phyloP scores from a whole-genome alignment of 371 early-diverging fungal genomes.

The Blakeslea trispora region DNA sequence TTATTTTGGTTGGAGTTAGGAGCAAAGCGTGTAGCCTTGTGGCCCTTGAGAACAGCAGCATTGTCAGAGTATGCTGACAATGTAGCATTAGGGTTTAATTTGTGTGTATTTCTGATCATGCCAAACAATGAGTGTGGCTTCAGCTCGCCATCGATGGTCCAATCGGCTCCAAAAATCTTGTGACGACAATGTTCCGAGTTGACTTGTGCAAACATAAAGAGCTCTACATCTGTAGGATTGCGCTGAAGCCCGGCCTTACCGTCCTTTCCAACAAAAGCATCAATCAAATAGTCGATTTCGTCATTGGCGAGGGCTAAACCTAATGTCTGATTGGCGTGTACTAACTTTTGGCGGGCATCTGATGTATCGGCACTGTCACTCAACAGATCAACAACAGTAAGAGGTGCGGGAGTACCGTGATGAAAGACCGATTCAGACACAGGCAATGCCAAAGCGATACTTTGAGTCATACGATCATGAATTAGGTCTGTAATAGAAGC shows the following conservation, averaged over 20 bases:
- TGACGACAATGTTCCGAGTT: slow-evolving; percentile 99
- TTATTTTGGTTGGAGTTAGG: slow-evolving; percentile 50
- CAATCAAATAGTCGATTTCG: slow-evolving; percentile 93
- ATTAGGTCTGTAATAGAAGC: slow-evolving; percentile 56
- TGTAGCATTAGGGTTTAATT: slow-evolving; percentile 74
- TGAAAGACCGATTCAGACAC: slow-evolving; percentile 69
- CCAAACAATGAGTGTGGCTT: slow-evolving; percentile 85
- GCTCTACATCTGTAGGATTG: slow-evolving; percentile 96
- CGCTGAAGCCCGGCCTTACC: slow-evolving; percentile 57
- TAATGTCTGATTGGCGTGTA: slow-evolving; percentile 80
- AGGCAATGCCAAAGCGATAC: slow-evolving; percentile 63
- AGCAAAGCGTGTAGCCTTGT: slow-evolving; percentile 70
- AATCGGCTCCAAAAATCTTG: slow-evolving; percentile 96
- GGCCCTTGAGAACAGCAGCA: slow-evolving; percentile 92
- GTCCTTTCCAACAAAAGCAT: slow-evolving; percentile 74
- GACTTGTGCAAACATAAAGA: slow-evolving; percentile 99
- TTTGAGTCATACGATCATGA: slow-evolving; percentile 96
- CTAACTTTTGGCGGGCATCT: slow-evolving; percentile 60
- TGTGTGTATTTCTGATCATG: slow-evolving; percentile 94
- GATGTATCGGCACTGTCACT: slow-evolving; percentile 35
- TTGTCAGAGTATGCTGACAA: slow-evolving; percentile 97
- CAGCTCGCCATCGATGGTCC: slow-evolving; percentile 89
- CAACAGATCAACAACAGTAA: slow-evolving; percentile 71
- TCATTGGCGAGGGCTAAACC: slow-evolving; percentile 93
- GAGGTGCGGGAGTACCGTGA: slow-evolving; percentile 73